Evolutionary conservation across 768 basidiomycete genomes (phyloP).

Genomic region (Leucogyrophana mollusca): DNA sequence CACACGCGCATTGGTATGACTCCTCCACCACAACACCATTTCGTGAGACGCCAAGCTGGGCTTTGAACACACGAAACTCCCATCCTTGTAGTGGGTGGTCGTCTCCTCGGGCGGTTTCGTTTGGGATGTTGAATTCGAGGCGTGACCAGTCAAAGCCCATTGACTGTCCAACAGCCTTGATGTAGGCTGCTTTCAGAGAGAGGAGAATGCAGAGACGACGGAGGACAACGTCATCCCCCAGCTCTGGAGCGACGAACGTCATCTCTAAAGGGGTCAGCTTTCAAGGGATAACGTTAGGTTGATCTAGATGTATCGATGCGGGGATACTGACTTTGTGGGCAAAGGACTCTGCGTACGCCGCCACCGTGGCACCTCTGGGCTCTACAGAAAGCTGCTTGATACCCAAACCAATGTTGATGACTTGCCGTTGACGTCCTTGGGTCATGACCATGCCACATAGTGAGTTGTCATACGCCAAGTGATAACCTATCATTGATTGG

Average conservation of each 20-base stretch:
- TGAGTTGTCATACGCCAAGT: conserved; percentile 64
- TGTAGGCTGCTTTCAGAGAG: conserved; percentile 78
- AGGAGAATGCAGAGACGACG: conserved; percentile 77
- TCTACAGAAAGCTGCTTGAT: conserved; percentile 66
- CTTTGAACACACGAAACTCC: conserved; percentile 83
- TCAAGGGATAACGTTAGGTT: neutral
- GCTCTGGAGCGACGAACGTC: conserved; percentile 47
- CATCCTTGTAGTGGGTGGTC: conserved; percentile 70
- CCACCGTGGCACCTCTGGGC: conserved; percentile 55
- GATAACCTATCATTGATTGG: conserved; percentile 79
- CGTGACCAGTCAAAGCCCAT: conserved; percentile 79
- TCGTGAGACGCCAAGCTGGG: conserved; percentile 67
- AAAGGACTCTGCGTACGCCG: conserved; percentile 68
- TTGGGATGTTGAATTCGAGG: conserved; percentile 77
- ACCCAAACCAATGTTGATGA: conserved; percentile 81
- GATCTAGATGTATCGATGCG: neutral
- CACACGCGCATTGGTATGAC: conserved; percentile 73
- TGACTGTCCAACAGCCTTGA: conserved; percentile 81
- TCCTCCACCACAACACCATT: conserved; percentile 56
- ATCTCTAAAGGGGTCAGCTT: conserved; percentile 53
- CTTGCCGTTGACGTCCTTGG: conserved; percentile 71
- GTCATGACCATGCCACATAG: conserved; percentile 86
- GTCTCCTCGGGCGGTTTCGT: conserved; percentile 62
- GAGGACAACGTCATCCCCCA: conserved; percentile 62
- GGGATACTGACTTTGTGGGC: conserved; percentile 63